phyloP scores from a whole-genome alignment of 2,329 filamentous ascomycete species.

The Colletotrichum sp. region DNA sequence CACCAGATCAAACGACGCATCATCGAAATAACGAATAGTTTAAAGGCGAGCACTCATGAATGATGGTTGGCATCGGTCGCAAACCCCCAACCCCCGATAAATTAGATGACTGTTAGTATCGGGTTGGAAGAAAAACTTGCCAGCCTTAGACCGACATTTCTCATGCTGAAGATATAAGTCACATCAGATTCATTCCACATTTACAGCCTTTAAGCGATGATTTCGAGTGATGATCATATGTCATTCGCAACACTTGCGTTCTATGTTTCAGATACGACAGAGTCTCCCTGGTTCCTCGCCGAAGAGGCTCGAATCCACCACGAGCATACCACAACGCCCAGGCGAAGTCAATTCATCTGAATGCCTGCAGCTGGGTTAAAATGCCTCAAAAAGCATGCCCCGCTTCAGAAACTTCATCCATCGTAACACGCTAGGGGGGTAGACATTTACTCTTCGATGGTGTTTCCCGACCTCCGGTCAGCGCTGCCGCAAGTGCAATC shows the following conservation, averaged over 20 bases:
- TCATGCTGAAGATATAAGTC: not conserved
- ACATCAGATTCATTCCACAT: not conserved
- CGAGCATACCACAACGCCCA: not conserved
- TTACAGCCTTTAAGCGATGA: not conserved
- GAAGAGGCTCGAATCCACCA: not conserved
- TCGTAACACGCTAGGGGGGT: not conserved
- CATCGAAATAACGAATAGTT: not conserved
- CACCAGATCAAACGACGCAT: not conserved
- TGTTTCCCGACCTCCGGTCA: too few relatives aligned
- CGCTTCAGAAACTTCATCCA: accelerated
- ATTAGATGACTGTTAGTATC: accelerated
- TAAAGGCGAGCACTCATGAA: accelerated
- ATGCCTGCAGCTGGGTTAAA: not conserved
- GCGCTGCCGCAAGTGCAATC: too few relatives aligned
- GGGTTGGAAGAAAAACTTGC: accelerated
- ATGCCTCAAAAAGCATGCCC: not conserved
- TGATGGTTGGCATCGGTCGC: not conserved
- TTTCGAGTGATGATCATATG: not conserved
- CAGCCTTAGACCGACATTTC: accelerated
- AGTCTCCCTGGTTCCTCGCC: not conserved
- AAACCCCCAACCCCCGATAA: not conserved
- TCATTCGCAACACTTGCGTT: not conserved
- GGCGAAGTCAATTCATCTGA: accelerated
- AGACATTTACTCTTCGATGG: not conserved
- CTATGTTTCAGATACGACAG: not conserved